Conservation (phyloP, 345 rosid species). For the Rhodamnia rubescens region DNA sequence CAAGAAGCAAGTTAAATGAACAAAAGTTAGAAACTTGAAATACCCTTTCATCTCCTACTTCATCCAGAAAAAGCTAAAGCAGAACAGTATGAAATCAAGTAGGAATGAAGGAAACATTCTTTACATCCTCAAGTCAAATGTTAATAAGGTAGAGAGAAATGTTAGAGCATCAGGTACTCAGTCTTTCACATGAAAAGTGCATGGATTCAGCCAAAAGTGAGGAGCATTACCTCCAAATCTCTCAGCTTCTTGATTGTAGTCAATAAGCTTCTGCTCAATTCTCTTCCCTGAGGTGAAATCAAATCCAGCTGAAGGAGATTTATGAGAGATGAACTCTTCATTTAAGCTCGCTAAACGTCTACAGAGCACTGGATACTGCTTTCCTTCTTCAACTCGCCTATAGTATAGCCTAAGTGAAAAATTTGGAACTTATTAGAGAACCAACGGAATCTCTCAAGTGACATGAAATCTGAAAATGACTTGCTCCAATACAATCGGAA, state of each 20-base stretch:
- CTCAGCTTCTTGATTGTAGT: constrained; percentile 90
- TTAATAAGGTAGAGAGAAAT: background rate
- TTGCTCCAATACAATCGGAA: background rate
- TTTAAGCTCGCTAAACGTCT: constrained; percentile 64
- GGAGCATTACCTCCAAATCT: constrained; percentile 72
- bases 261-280: constrained; percentile 93
- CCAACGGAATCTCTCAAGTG: background rate
- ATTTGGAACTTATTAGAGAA: background rate
- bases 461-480: background rate
- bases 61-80: background rate
- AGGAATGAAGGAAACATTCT: background rate
- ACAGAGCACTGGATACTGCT: constrained; percentile 78
- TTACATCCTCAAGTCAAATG: background rate
- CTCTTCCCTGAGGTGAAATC: constrained; percentile 78
- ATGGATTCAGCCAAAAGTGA: background rate
- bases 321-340: constrained; percentile 73
- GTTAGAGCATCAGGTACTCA: background rate
- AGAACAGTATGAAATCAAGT: background rate
- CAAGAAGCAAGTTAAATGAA: background rate
- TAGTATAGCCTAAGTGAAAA: constrained; percentile 58
- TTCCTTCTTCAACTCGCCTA: constrained; percentile 86
- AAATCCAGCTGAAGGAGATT: constrained; percentile 69
- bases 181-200: background rate
- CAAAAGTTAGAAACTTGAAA: background rate
- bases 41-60: background rate